phyloP scores from a whole-genome alignment of 352 stramenopile species.

The Globisporangium carolinianum region DNA sequence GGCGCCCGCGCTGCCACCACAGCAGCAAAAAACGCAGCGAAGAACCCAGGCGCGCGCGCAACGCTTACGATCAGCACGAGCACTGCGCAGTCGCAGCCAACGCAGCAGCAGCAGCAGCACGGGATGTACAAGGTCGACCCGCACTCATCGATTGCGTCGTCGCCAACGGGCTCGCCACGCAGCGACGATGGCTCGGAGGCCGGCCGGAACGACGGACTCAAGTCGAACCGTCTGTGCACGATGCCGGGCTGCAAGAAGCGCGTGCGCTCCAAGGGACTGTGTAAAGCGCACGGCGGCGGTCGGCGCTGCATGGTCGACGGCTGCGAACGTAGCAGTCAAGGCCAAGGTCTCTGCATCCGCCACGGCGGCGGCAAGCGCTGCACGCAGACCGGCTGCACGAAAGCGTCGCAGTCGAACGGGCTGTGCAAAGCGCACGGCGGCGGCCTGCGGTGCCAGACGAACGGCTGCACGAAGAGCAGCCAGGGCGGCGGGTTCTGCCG shows the following conservation, averaged over 20 bases:
- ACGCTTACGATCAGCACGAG: conserved; percentile 14
- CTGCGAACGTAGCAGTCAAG: conserved; percentile 75
- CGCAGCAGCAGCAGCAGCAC: not conserved
- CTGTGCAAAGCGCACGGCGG: conserved; percentile 84
- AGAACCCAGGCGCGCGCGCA: conserved; percentile 2
- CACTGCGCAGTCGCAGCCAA: not conserved
- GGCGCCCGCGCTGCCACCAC: conserved; percentile 7
- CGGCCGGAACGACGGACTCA: conserved; percentile 53
- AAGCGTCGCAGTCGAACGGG: conserved; percentile 75
- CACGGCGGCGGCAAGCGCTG: conserved; percentile 80
- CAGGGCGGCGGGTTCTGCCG: conserved; percentile 83
- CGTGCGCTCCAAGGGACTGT: conserved; percentile 78
- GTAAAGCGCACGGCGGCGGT: conserved; percentile 76
- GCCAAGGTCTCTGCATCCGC: conserved; percentile 76
- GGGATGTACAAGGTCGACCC: conserved; percentile 8
- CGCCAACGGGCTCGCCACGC: conserved; percentile 9
- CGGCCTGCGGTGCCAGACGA: conserved; percentile 62
- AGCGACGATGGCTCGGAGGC: conserved; percentile 13
- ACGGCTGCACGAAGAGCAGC: conserved; percentile 75
- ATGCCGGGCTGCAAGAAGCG: conserved; percentile 82
- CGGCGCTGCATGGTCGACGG: conserved; percentile 76
- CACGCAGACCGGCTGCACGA: conserved; percentile 71
- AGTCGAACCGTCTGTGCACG: conserved; percentile 76
- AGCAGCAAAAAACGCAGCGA: conserved; percentile 18
- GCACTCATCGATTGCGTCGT: conserved; percentile 11